Base-by-base conservation (phyloP, 2,329 filamentous ascomycete species). In the Exophiala bonariae region DNA sequence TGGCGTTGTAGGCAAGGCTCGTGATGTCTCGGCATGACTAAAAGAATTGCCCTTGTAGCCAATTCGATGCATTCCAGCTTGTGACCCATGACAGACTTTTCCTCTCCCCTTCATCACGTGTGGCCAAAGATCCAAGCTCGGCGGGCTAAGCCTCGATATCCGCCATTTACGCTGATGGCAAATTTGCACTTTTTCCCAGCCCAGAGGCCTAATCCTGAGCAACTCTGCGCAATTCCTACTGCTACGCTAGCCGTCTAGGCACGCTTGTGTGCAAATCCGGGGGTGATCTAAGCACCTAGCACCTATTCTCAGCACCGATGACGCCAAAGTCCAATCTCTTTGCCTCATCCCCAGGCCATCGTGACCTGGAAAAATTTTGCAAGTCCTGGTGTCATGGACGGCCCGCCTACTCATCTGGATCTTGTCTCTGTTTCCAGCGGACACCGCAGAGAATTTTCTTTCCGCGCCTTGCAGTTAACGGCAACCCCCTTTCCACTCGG, bases 381-480 rank as follows among this genome's bases (percentile, higher is more conserved):
- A 26, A 11, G 23, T 26, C 23, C 6, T 26, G 23, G 6, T 26
- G 23, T 26, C 23, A 26, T 26, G 6, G 11, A 26, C 23, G 23
- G 23, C 40, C 19, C 17, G 22, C 38, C 22, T 31, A 23, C 31
- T 39, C 44, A 45, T 46, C 51, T 47, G 50, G 51, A 54, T 50
- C 49, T 50, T 26, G 6, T 26, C 11, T 26, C 6, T 26, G 6
- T 6, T 11, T 26, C 6, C 23, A 11, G 23, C 23, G 23, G 23
- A 26, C 23, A 26, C 23, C 23, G 23, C 23, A 26, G 44, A 41
- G 48, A 56, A 57, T 54, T 56, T 56, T 44, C 49, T 47, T 20
- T 28, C 19, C 41, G 41, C 47, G 40, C 51, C 54, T 58, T 62
- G 49, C 61, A 59, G 57, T 61, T 61, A 63, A 61, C 53, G 57